Base-by-base conservation (phyloP, 2,329 filamentous ascomycete species). In the Xylaria multiplex region DNA sequence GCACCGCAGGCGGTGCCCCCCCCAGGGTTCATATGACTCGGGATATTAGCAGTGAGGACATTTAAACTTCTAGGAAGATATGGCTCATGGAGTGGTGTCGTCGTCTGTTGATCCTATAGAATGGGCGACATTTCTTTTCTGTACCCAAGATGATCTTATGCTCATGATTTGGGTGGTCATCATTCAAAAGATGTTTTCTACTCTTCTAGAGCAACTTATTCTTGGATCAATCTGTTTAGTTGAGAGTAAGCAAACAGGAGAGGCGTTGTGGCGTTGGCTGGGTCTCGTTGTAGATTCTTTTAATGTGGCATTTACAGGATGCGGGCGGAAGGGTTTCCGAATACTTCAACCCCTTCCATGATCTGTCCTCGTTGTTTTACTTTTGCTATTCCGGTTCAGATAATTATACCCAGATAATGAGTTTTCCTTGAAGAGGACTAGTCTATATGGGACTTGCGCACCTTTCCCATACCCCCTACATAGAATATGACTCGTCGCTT, bases 1-100 rank as follows among this genome's bases (percentile, higher is more conserved):
- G 74, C 68, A 7, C 70, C 73, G 11, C 74, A 74, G 54, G 61
- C 74, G 27, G 72, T 77, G 14, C n/a, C 71, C 74, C 2, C 71
- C 74, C n/a, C 75, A 74, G 48, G 71, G 65, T 24, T 67, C 71
- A 7, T 77, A 76, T 35, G 74, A 76, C 49, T 24, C 70, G 6
- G 71, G 74, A 19, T 77, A 76, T 61, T 76, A 75, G 66, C 32
- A 35, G 19, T 53, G 30, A 49, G 14, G 6, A 40, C 56, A 30
- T 32, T 22, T 13, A 19, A 46, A 30, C 14, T 3, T 16, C 45
- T 43, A 43, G 32, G 59, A 19, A 42, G 45, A 55, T 32, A n/a
- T 35, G 37, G 14, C 24, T 46, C 35, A 19, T 32, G 32, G 40
- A 59, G 37, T 30, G 37, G 35, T 52, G 32, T 37, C 53, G 19